Base-by-base conservation (phyloP, 331 rosid species). In the Quercus lobata region DNA sequence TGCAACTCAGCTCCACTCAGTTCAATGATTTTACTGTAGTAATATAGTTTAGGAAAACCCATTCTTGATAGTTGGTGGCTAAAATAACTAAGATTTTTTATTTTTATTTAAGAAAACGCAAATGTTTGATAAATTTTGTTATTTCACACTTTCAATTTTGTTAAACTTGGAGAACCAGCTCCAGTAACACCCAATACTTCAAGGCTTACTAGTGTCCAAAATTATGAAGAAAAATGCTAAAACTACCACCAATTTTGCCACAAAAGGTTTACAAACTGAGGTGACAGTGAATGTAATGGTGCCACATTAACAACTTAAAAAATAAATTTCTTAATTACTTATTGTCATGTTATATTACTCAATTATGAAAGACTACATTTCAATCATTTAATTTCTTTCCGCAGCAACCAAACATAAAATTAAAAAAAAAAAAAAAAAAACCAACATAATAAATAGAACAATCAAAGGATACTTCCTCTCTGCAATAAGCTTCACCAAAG, bases 391-490 rank as follows among this genome's bases (percentile, higher is more conserved):
- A 57, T 19, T 21, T 57, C 63, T 7, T 57, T 57, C 63, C 24
- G 18, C 46, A 16, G 22, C 71, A 65, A 30, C 41, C 2, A 14
- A 30, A n/a, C 46, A 5, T n/a, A 7, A 34, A 19, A 14, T 44
- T 19, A 8, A 78, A 2, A 27, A 82, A 8, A 37, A 10, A 21
- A 62, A 46, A 22, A 41, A 14, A 49, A 7, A 30, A 35, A 6
- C 54, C 69, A 53, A 54, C 30, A 70, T 52, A 10, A 75, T 60
- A 75, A 5, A 21, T 11, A 10, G 15, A 3, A 69, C 37, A 46
- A 54, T 55, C 63, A 49, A 65, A 86, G 92, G 95, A 91, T 94
- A 94, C 98, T 91, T 88, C 80, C 94, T 88, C 76, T 91, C 97
- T 0, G 88, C 74, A 30, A 92, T 80, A 54, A 88, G 87, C 72